Evolutionary conservation across 768 basidiomycete species (phyloP).

Genomic region (Naematelia encephala): DNA sequence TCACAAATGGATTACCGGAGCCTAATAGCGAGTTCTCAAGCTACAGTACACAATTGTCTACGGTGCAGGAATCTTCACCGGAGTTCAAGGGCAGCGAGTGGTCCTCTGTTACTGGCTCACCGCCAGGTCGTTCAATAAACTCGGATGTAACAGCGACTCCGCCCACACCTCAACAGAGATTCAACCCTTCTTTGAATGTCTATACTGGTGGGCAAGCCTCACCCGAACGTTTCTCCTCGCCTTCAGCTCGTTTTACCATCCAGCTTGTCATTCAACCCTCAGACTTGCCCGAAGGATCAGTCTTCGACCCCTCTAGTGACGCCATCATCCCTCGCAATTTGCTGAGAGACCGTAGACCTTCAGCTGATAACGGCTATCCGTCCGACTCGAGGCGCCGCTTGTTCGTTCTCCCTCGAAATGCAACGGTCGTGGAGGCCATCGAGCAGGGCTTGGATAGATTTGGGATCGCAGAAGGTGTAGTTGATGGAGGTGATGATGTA

Average conservation of each 20-base stretch:
- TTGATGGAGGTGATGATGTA: conserved; percentile 96
- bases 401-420: conserved; percentile 88
- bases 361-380: conserved; percentile 3
- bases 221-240: conserved; percentile 55
- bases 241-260: conserved; percentile 76
- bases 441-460: conserved; percentile 88
- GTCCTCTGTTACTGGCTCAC: conserved; percentile 4
- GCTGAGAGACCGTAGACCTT: conserved; percentile 58
- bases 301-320: conserved; percentile 86
- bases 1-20: conserved; percentile 24
- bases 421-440: conserved; percentile 93
- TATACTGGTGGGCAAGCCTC: conserved; percentile 26
- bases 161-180: conserved; percentile 24
- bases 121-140: not conserved
- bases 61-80: conserved; percentile 44
- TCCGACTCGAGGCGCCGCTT: conserved; percentile 51
- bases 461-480: conserved; percentile 93
- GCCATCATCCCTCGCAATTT: conserved; percentile 86
- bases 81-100: not conserved
- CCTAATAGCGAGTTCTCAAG: conserved; percentile 36
- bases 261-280: conserved; percentile 82
- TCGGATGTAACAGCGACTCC: conserved; percentile 11
- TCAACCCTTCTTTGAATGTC: conserved; percentile 38
- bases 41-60: conserved; percentile 46
- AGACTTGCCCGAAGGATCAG: conserved; percentile 91